Evolutionary conservation across 2,329 filamentous ascomycete genomes (phyloP).

Genomic region (Fusarium oxysporum): DNA sequence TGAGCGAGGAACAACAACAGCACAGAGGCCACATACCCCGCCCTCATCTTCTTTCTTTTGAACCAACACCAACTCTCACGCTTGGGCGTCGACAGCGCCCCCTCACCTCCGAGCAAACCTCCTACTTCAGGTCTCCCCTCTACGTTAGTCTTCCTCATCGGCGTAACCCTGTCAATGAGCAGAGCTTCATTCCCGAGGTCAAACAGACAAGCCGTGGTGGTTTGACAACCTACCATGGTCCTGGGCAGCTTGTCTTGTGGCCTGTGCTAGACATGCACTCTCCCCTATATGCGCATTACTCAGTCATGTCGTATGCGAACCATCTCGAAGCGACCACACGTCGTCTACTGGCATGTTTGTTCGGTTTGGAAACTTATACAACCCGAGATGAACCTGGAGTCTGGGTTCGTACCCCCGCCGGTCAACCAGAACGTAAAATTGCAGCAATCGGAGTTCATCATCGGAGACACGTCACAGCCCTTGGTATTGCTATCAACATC

Average conservation of each 20-base stretch:
- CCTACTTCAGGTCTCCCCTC: conserved; percentile 57
- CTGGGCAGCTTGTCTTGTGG: conserved; percentile 93
- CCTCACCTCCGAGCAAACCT: conserved; percentile 60
- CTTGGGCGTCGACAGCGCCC: conserved; percentile 82
- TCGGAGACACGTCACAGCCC: conserved; percentile 82
- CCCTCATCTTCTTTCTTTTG: conserved; percentile 84
- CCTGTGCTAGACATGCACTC: conserved; percentile 85
- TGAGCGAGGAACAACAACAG: conserved; percentile 33
- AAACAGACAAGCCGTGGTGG: conserved; percentile 83
- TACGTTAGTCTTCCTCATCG: conserved; percentile 43
- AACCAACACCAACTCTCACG: conserved; percentile 86
- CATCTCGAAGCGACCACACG: conserved; percentile 83
- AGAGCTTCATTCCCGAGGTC: conserved; percentile 66
- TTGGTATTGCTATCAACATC: conserved; percentile 87
- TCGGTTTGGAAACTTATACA: conserved; percentile 68
- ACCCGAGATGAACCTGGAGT: conserved; percentile 85
- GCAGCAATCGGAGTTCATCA: conserved; percentile 94
- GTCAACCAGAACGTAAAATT: conserved; percentile 73
- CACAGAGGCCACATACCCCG: conserved; percentile 58
- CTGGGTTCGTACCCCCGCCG: conserved; percentile 66
- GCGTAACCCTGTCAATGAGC: conserved; percentile 45
- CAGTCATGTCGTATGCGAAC: conserved; percentile 80
- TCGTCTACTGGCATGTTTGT: conserved; percentile 66
- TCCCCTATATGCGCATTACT: conserved; percentile 65
- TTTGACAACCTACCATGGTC: conserved; percentile 94